Percentiles rank a stretch among this genome's conserved stretches.
These are phyloP conservation scores for Xylaria sp. DNA, from an alignment of 2,329 filamentous ascomycete genomes.

Conservation along the genomic window DNA sequence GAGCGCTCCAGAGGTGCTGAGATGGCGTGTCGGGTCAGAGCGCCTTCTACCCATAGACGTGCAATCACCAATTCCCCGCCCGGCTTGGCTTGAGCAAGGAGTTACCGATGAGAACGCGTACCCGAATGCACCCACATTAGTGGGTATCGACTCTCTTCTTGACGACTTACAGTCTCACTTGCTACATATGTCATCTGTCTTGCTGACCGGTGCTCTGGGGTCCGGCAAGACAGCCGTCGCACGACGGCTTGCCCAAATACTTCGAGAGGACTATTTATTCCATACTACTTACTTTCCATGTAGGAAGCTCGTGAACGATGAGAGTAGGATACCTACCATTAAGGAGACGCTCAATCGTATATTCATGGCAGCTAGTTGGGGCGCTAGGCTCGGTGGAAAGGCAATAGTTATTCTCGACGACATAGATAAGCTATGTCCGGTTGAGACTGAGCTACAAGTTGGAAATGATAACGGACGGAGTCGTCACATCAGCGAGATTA, in stretches of 20 bases:
- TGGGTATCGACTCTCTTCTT: slow-evolving; percentile 85
- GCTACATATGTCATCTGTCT: slow-evolving; percentile 85
- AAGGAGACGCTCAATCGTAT: slow-evolving; percentile 87
- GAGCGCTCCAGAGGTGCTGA: slow-evolving; percentile 68
- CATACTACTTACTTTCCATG: slow-evolving; percentile 89
- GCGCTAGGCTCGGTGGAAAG: slow-evolving; percentile 84
- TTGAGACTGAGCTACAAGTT: slow-evolving; percentile 93
- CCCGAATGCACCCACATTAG: slow-evolving; percentile 69
- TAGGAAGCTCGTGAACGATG: slow-evolving; percentile 87
- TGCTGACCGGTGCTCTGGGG: slow-evolving; percentile 88
- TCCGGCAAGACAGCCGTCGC: slow-evolving; percentile 89
- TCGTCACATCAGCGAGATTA: slow-evolving; percentile 88
- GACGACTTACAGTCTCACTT: slow-evolving; percentile 79
- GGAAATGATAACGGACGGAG: slow-evolving; percentile 94
- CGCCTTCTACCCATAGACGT: slow-evolving; percentile 79
- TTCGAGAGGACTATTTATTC: slow-evolving; percentile 79
- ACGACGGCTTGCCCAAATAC: slow-evolving; percentile 76
- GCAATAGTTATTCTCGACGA: slow-evolving; percentile 91
- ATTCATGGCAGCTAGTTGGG: slow-evolving; percentile 93
- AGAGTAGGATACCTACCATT: slow-evolving; percentile 87
- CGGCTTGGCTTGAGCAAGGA: slow-evolving; percentile 63
- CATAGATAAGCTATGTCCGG: slow-evolving; percentile 89
- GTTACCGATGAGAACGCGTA: slow-evolving; percentile 64
- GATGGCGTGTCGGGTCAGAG: slow-evolving; percentile 84
- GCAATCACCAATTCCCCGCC: slow-evolving; percentile 76